A percentile compares a stretch with the other conserved stretches of the same genome.
Evolutionary conservation across 2,329 filamentous ascomycete genomes (phyloP).

Genomic region (Paradendryphiella salina): DNA sequence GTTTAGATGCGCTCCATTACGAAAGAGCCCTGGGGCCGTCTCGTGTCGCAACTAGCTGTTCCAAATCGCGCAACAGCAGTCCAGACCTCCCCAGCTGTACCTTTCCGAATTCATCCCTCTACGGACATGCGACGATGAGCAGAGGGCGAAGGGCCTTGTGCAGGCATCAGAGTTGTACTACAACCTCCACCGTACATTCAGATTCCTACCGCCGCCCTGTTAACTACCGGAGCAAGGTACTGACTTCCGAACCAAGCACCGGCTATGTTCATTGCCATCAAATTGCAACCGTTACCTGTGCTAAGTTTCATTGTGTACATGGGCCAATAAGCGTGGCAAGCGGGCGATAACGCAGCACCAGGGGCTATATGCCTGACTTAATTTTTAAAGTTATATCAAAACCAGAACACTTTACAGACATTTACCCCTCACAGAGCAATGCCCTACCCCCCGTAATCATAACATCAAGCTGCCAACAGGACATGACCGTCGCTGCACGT

Average conservation of each 20-base stretch:
- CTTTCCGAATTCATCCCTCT: background rate
- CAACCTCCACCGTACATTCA: background rate
- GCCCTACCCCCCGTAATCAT: too few species aligned
- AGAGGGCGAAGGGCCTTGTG: too few species aligned
- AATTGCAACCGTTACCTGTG: slow-evolving; percentile 5
- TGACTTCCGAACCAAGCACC: background rate
- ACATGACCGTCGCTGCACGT: background rate
- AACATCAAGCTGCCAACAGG: background rate
- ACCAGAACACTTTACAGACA: background rate
- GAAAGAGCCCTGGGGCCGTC: slow-evolving; percentile 24
- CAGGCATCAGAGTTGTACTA: too few species aligned
- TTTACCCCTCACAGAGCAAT: too few species aligned
- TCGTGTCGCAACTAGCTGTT: slow-evolving; percentile 24
- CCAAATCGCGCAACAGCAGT: background rate
- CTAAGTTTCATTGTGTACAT: background rate
- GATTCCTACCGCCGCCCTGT: too few species aligned
- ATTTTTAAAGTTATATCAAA: slow-evolving; percentile 4
- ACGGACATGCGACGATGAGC: background rate
- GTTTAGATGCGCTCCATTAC: slow-evolving; percentile 36
- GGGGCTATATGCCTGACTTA: background rate
- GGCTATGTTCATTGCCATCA: slow-evolving; percentile 5
- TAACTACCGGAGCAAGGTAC: too few species aligned
- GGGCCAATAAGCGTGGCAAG: slow-evolving; percentile 2
- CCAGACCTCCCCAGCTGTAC: background rate
- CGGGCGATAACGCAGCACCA: slow-evolving; percentile 1